These are phyloP conservation scores for Viridothelium virens DNA, from an alignment of 495 filamentous ascomycete genomes.

Conservation along the genomic window DNA sequence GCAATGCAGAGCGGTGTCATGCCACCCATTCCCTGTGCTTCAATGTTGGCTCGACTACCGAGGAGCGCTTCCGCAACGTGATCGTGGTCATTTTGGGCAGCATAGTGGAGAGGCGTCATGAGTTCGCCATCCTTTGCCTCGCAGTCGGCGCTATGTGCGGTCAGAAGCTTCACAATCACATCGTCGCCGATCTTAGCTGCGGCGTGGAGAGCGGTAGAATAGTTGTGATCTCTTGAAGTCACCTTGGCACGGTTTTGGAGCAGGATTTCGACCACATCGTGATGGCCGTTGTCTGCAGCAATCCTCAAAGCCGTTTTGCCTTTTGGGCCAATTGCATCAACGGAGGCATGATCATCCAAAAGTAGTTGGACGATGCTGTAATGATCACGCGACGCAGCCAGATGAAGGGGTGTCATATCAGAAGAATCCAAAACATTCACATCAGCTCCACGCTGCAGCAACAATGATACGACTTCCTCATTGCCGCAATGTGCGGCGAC, in stretches of 20 bases:
- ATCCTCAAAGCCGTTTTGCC: constrained; percentile 38
- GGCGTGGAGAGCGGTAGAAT: constrained; percentile 38
- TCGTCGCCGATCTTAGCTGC: constrained; percentile 37
- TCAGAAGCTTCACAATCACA: constrained; percentile 33
- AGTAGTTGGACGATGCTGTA: constrained; percentile 36
- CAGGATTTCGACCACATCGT: constrained; percentile 18
- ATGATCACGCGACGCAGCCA: constrained; percentile 41
- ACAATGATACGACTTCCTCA: constrained; percentile 37
- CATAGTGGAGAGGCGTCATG: constrained; percentile 42
- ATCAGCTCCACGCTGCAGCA: constrained; percentile 37
- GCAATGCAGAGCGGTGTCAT: constrained; percentile 42
- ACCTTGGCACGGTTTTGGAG: constrained; percentile 33
- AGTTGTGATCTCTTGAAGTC: constrained; percentile 36
- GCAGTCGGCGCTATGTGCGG: constrained; percentile 35
- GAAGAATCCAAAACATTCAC: constrained; percentile 34
- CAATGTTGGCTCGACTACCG: constrained; percentile 35
- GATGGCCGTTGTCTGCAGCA: constrained; percentile 34
- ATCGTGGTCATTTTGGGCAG: constrained; percentile 35
- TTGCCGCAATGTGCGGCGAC: constrained; percentile 46
- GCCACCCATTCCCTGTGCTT: constrained; percentile 32
- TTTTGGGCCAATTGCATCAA: constrained; percentile 33
- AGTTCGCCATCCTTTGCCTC: constrained; percentile 39
- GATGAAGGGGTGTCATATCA: constrained; percentile 39
- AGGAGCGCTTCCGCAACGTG: constrained; percentile 35
- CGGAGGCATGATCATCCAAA: constrained; percentile 29